These are phyloP conservation scores for Fusarium kyushuense DNA, from an alignment of 2,329 filamentous ascomycete species.

Conservation along the genomic window DNA sequence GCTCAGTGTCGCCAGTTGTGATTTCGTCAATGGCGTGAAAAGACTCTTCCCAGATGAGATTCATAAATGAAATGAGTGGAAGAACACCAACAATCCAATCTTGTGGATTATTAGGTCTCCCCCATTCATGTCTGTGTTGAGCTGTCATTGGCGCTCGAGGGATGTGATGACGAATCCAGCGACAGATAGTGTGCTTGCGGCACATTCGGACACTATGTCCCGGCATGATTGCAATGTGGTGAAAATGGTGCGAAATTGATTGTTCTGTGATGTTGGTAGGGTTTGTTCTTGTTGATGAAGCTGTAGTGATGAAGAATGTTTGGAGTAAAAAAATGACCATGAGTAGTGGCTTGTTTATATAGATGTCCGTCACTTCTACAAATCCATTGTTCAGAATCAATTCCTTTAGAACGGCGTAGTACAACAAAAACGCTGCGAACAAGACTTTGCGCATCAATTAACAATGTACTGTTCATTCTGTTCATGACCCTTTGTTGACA, in stretches of 20 bases:
- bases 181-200: neutral
- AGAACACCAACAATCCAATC: neutral
- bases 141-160: fast-evolving
- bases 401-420: neutral
- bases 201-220: neutral
- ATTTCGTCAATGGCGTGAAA: neutral
- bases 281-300: neutral
- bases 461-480: neutral
- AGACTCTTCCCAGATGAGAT: neutral
- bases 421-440: neutral
- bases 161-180: neutral
- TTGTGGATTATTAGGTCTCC: neutral
- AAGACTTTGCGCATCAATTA: fast-evolving
- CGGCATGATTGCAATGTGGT: neutral
- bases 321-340: too few species aligned
- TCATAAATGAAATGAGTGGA: neutral
- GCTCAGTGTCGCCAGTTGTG: too few species aligned
- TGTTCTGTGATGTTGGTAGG: neutral
- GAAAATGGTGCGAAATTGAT: neutral
- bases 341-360: too few species aligned
- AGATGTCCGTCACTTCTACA: neutral
- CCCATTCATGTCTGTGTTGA: fast-evolving
- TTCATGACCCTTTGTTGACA: neutral
- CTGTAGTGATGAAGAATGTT: neutral
- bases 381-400: neutral